Evolutionary conservation across 768 basidiomycete species (phyloP), one percentile per base, ranked within the genome.

Genomic region (Tricholomella constricta): DNA sequence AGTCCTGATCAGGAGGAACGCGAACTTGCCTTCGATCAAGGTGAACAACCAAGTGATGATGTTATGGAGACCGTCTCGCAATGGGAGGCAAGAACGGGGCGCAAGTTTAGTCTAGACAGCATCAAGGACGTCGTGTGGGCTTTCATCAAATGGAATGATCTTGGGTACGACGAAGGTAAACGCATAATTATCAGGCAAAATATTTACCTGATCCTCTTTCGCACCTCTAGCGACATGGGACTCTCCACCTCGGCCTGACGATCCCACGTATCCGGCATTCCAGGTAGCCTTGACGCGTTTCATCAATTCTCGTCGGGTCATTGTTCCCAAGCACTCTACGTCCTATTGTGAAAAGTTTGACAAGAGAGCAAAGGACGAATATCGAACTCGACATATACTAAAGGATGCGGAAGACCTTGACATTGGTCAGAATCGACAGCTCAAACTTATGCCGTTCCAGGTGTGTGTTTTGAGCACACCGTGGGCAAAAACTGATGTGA

Each of bases 61-160:
- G 65, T 82, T 26, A 74, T 83, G 41, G 80, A 88, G 52, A 82
- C 82, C 2, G 66, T 88, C 17, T 80, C 84, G 14, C 79, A 85
- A 20, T 91, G 85, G 81, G 80, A 87, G 67, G 52, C 61, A 34
- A 64, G 74, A 17, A 75, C 69, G 48, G 67, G 74, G 31, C 48
- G 66, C n/a, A 63, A 63, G 3, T 69, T 92, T 6, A 63, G 65
- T 9, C 62, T 69, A 26, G 70, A 81, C 4, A 77, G 88, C 60
- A 78, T 85, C 25, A 73, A 81, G 34, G 69, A 80, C 45, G 83
- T 96, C 29, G 76, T 84, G 17, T 94, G 90, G 87, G 83, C 81
- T 11, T 94, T 94, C 66, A 77, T 93, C 59, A 99, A 98, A 68
- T 98, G 96, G 96, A 78, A 84, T 38, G 94, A 94, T 56, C 76